These are phyloP conservation scores for Leucocoprinus birnbaumii DNA, from an alignment of 768 basidiomycete species.

Conservation along the genomic window DNA sequence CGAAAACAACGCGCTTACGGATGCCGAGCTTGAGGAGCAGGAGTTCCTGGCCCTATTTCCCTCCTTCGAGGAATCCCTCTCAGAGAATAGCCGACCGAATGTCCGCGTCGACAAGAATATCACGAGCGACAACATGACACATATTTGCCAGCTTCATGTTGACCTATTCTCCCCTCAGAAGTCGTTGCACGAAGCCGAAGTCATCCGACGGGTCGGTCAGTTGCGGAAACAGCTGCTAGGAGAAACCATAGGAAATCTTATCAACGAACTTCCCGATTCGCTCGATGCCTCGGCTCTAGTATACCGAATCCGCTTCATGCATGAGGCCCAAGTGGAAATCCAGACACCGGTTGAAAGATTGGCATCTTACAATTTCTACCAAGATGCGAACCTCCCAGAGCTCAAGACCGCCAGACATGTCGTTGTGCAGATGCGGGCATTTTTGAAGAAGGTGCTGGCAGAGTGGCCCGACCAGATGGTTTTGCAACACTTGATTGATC, in stretches of 20 bases:
- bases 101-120: constrained; percentile 23
- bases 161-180: constrained; percentile 29
- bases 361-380: constrained; percentile 66
- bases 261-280: constrained; percentile 27
- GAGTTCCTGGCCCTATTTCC: constrained; percentile 90
- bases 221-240: not conserved
- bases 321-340: not conserved
- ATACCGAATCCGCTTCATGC: constrained; percentile 6
- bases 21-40: constrained; percentile 75
- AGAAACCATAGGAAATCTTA: not conserved
- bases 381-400: constrained; percentile 73
- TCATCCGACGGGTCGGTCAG: not conserved
- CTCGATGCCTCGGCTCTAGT: constrained; percentile 36
- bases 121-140: constrained; percentile 29
- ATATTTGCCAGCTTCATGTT: constrained; percentile 48
- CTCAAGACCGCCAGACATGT: constrained; percentile 55
- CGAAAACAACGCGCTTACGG: constrained; percentile 53
- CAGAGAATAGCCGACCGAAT: constrained; percentile 22
- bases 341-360: constrained; percentile 13
- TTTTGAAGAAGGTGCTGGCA: constrained; percentile 54
- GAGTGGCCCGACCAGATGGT: constrained; percentile 99
- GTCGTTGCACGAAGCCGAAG: not conserved
- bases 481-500: constrained; percentile 75
- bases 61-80: constrained; percentile 61
- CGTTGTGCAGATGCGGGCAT: constrained; percentile 45